These are phyloP conservation scores for Boletellus sp. DNA, from an alignment of 1,284 basidiomycete species.

Conservation along the genomic window DNA sequence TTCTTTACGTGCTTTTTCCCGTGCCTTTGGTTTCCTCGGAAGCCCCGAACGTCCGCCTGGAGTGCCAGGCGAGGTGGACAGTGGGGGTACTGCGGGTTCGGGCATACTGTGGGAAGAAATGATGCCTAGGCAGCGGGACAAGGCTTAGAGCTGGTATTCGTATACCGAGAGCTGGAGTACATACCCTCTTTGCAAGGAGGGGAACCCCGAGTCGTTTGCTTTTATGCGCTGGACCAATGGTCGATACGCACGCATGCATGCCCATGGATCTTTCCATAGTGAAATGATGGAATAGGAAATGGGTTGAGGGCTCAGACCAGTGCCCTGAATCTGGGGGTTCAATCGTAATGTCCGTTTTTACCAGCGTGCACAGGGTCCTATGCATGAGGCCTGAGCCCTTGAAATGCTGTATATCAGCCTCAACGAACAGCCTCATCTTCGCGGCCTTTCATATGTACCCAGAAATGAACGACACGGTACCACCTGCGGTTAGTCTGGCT, in stretches of 20 bases:
- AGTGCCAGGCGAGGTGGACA: background rate
- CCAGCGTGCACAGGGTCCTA: background rate
- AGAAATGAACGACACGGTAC: too few species aligned
- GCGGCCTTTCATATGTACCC: too few species aligned
- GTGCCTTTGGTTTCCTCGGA: slow-evolving; percentile 1
- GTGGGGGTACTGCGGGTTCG: background rate
- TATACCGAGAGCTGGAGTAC: background rate
- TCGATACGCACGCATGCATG: background rate
- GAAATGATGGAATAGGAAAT: background rate
- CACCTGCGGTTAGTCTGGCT: too few species aligned
- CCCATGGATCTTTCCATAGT: background rate
- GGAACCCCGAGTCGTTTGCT: background rate
- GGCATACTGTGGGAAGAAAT: background rate
- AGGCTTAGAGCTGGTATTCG: background rate
- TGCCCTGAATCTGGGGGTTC: background rate
- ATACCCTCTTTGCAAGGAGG: background rate
- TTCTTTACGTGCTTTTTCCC: background rate
- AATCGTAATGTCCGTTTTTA: background rate
- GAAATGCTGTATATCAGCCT: background rate
- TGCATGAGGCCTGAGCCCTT: background rate
- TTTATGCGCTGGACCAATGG: background rate
- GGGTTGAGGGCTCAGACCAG: background rate
- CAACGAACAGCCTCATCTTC: too few species aligned
- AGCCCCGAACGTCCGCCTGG: background rate
- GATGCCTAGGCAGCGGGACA: background rate